Conservation (phyloP, 2,329 filamentous ascomycete species). For the Colletotrichum cereale region DNA sequence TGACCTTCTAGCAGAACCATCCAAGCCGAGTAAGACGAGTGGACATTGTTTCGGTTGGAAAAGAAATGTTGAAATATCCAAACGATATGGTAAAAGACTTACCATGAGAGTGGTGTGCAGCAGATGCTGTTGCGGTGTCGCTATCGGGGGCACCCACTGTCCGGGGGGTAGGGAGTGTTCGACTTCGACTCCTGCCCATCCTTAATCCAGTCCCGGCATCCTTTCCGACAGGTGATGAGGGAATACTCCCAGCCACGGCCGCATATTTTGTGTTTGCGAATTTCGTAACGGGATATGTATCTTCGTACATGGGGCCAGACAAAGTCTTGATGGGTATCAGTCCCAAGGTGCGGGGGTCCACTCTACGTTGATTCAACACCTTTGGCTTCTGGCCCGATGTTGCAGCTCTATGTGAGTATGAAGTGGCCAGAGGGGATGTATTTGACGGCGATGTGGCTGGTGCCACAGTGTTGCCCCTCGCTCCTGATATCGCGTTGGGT, state of each 20-base stretch:
- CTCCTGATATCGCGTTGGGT: not conserved
- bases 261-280: slow-evolving; percentile 13
- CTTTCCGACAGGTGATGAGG: not conserved
- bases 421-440: not conserved
- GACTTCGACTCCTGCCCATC: not conserved
- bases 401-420: not conserved
- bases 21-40: not conserved
- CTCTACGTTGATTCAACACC: slow-evolving; percentile 26
- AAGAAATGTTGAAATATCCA: not conserved
- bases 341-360: slow-evolving; percentile 18
- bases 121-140: not conserved
- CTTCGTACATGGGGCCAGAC: slow-evolving; percentile 18
- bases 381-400: slow-evolving; percentile 11
- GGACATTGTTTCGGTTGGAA: not conserved
- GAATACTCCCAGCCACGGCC: not conserved
- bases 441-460: not conserved
- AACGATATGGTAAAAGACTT: not conserved
- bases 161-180: not conserved
- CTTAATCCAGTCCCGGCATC: not conserved
- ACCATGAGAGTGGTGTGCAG: not conserved
- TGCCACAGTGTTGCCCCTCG: not conserved
- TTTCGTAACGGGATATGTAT: slow-evolving; percentile 1
- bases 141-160: not conserved
- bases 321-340: slow-evolving; percentile 23
- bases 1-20: no score